Conservation (phyloP, 495 filamentous ascomycete genomes). For the Penicillium ucsense region DNA sequence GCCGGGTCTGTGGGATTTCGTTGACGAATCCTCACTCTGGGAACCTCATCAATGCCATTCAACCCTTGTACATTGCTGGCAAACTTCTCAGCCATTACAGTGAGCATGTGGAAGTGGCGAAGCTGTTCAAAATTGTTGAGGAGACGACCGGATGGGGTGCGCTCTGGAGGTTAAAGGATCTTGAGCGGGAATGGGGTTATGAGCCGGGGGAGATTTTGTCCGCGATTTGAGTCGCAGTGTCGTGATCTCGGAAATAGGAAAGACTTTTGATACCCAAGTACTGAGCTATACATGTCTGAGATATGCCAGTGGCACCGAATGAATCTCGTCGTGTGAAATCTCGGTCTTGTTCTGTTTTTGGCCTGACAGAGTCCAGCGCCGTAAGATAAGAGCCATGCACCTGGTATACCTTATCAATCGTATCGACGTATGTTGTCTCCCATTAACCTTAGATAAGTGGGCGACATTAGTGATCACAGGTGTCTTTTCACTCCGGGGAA, state of each 20-base stretch:
- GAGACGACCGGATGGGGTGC: constrained; percentile 30
- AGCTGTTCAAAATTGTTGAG: constrained; percentile 28
- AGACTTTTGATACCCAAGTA: neutral
- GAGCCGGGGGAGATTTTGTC: constrained; percentile 17
- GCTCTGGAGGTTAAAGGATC: constrained; percentile 29
- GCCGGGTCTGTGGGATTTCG: constrained; percentile 37
- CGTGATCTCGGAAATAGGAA: too few relatives aligned
- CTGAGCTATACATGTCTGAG: too few relatives aligned
- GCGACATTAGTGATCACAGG: too few relatives aligned
- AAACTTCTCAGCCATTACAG: constrained; percentile 28
- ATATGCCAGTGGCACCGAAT: too few relatives aligned
- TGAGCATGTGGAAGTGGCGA: constrained; percentile 28
- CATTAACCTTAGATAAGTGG: too few relatives aligned
- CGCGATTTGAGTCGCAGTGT: constrained; percentile 9
- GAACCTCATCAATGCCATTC: constrained; percentile 36
- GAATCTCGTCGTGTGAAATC: too few relatives aligned
- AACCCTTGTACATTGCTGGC: constrained; percentile 37
- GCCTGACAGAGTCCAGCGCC: too few relatives aligned
- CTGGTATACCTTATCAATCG: too few relatives aligned
- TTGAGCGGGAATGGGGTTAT: constrained; percentile 33
- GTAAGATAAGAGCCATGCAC: too few relatives aligned
- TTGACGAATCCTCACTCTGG: constrained; percentile 33
- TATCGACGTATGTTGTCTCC: too few relatives aligned
- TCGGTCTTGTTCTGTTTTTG: too few relatives aligned
- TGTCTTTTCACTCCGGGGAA: too few relatives aligned